A percentile compares a stretch with the other conserved stretches of the same genome.
Evolutionary conservation across 2,329 filamentous ascomycete genomes (phyloP).

Genomic region (Thermothelomyces thermophilus): DNA sequence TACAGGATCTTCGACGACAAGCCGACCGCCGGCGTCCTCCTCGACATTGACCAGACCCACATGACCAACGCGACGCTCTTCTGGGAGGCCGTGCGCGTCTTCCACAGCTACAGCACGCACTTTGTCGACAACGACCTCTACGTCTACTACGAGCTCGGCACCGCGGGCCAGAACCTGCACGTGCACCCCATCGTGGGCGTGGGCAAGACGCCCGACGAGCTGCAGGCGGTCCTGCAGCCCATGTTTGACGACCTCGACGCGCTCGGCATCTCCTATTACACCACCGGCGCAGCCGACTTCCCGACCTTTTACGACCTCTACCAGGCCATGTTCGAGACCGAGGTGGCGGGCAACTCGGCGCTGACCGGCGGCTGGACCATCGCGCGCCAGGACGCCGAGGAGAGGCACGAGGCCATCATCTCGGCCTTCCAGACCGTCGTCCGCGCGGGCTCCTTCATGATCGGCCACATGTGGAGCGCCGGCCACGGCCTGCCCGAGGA

Average conservation of each 20-base stretch:
- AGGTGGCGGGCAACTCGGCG: conserved; percentile 30
- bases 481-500: conserved; percentile 28
- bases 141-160: conserved; percentile 38
- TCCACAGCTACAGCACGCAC: conserved; percentile 38
- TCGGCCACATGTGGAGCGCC: conserved; percentile 35
- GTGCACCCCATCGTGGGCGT: conserved; percentile 35
- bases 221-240: conserved; percentile 32
- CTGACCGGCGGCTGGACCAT: conserved; percentile 36
- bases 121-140: conserved; percentile 38
- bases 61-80: conserved; percentile 36
- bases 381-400: conserved; percentile 31
- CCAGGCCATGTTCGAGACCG: conserved; percentile 33
- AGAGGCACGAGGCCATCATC: conserved; percentile 32
- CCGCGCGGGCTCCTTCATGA: conserved; percentile 30
- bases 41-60: conserved; percentile 33
- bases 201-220: conserved; percentile 31
- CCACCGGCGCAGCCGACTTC: conserved; percentile 29
- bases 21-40: conserved; percentile 36
- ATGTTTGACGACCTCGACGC: conserved; percentile 30
- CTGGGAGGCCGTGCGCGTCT: conserved; percentile 42
- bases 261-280: conserved; percentile 27
- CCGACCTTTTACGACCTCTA: conserved; percentile 33
- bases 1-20: conserved; percentile 46
- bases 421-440: conserved; percentile 31
- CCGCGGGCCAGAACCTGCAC: conserved; percentile 34